Evolutionary conservation across 805 yeast species (phyloP).

Genomic region (Maudiozyma barnettii): DNA sequence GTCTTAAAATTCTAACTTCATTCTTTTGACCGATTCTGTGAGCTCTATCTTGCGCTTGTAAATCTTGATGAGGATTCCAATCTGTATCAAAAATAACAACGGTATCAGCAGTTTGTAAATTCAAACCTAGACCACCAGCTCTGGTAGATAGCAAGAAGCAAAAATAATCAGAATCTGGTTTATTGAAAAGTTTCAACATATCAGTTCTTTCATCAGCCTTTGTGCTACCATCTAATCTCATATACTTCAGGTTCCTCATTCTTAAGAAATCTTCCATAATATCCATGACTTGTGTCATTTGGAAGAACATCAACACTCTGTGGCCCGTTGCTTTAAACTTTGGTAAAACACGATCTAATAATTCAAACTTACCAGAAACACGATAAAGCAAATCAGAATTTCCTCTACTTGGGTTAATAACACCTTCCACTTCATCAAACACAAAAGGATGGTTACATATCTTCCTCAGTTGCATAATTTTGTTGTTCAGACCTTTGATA

Average conservation of each 20-base stretch:
- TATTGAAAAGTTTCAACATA: conserved; percentile 65
- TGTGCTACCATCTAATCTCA: conserved; percentile 75
- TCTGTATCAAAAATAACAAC: conserved; percentile 81
- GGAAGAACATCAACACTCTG: conserved; percentile 73
- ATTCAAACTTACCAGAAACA: conserved; percentile 71
- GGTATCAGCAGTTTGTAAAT: conserved; percentile 81
- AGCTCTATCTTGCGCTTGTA: conserved; percentile 85
- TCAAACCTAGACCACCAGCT: conserved; percentile 84
- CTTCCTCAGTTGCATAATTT: conserved; percentile 77
- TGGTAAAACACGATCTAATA: conserved; percentile 65
- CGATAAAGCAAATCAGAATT: conserved; percentile 67
- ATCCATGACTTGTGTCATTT: conserved; percentile 86
- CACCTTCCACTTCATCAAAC: conserved; percentile 70
- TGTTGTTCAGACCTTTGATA: conserved; percentile 68
- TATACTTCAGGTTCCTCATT: conserved; percentile 53
- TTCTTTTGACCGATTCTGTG: conserved; percentile 86
- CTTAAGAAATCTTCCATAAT: conserved; percentile 79
- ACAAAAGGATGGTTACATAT: conserved; percentile 85
- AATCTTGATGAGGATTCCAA: conserved; percentile 89
- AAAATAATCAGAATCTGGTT: conserved; percentile 66
- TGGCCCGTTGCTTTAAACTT: conserved; percentile 68
- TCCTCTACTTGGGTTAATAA: conserved; percentile 50
- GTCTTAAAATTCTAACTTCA: conserved; percentile 72
- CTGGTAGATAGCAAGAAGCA: conserved; percentile 73
- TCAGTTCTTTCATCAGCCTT: conserved; percentile 77